phyloP scores from a whole-genome alignment of 1,284 basidiomycete species.

The Gastroboletus turbinatus region DNA sequence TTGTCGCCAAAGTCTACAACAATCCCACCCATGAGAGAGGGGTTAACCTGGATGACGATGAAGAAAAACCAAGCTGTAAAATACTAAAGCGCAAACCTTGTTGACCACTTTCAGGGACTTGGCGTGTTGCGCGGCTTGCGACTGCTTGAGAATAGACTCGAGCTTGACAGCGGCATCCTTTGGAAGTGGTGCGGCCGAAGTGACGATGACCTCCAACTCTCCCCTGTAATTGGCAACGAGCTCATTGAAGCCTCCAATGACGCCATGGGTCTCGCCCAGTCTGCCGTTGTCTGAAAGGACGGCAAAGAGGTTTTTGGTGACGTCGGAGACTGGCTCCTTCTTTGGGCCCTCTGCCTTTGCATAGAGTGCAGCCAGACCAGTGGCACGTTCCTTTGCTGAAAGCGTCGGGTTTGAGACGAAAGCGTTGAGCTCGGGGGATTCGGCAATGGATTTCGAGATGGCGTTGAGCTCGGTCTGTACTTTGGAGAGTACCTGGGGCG shows the following conservation, averaged over 20 bases:
- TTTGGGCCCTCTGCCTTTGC: conserved; percentile 58
- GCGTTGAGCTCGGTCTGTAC: conserved; percentile 80
- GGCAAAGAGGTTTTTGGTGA: conserved; percentile 90
- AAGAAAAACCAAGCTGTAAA: neutral
- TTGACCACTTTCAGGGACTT: conserved; percentile 87
- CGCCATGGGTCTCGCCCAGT: conserved; percentile 79
- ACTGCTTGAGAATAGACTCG: conserved; percentile 83
- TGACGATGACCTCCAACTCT: conserved; percentile 92
- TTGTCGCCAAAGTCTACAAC: conserved; percentile 98
- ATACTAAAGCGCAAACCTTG: conserved; percentile 55
- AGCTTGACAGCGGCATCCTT: conserved; percentile 73
- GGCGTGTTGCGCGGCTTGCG: conserved; percentile 78
- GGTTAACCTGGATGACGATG: conserved; percentile 67
- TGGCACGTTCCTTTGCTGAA: conserved; percentile 71
- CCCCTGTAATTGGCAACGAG: conserved; percentile 90
- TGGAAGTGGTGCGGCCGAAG: conserved; percentile 79
- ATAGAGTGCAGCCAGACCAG: conserved; percentile 72
- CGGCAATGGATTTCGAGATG: conserved; percentile 67
- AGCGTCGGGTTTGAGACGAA: conserved; percentile 91
- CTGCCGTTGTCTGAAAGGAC: conserved; percentile 95
- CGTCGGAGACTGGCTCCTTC: conserved; percentile 76
- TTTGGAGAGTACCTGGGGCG: conserved; percentile 75
- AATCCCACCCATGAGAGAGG: conserved; percentile 83
- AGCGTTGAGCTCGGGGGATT: conserved; percentile 59
- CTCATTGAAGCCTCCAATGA: conserved; percentile 91